A percentile compares a stretch with the other conserved stretches of the same genome.
Evolutionary conservation across 768 basidiomycete genomes (phyloP).

Genomic region (Dioszegia crocea): DNA sequence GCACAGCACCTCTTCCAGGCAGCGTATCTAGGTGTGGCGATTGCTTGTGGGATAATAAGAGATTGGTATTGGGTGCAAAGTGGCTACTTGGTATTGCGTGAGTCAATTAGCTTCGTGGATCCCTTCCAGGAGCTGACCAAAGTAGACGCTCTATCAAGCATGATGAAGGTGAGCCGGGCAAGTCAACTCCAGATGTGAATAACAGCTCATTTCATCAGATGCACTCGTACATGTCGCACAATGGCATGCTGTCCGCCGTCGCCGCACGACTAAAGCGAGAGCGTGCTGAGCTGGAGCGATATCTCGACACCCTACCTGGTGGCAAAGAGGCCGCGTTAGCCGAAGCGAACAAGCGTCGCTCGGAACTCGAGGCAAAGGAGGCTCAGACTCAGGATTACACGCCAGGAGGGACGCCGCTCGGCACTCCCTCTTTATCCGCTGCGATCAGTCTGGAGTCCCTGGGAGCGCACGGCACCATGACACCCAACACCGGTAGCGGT

Average conservation of each 20-base stretch:
- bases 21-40: slow-evolving; percentile 63
- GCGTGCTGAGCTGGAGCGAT: slow-evolving; percentile 52
- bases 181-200: background rate
- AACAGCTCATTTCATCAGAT: slow-evolving; percentile 56
- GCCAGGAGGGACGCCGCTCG: slow-evolving; percentile 23
- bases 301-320: slow-evolving; percentile 30
- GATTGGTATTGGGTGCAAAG: slow-evolving; percentile 95
- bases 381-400: slow-evolving; percentile 7
- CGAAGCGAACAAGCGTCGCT: slow-evolving; percentile 24
- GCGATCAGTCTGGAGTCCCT: background rate
- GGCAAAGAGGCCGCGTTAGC: slow-evolving; percentile 27
- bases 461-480: background rate
- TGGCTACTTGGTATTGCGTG: slow-evolving; percentile 50
- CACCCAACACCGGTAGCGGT: background rate
- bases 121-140: slow-evolving; percentile 38
- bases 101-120: slow-evolving; percentile 17
- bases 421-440: slow-evolving; percentile 4
- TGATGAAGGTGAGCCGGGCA: slow-evolving; percentile 51
- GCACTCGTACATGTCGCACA: slow-evolving; percentile 87
- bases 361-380: slow-evolving; percentile 25
- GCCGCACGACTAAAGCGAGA: slow-evolving; percentile 42
- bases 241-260: slow-evolving; percentile 70
- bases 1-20: slow-evolving; percentile 81
- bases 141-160: slow-evolving; percentile 66
- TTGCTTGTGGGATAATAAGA: slow-evolving; percentile 87